Percentiles rank a stretch among this genome's conserved stretches.
These are phyloP conservation scores for Nasturtium officinale DNA, from an alignment of 345 rosid species.

Conservation along the genomic window DNA sequence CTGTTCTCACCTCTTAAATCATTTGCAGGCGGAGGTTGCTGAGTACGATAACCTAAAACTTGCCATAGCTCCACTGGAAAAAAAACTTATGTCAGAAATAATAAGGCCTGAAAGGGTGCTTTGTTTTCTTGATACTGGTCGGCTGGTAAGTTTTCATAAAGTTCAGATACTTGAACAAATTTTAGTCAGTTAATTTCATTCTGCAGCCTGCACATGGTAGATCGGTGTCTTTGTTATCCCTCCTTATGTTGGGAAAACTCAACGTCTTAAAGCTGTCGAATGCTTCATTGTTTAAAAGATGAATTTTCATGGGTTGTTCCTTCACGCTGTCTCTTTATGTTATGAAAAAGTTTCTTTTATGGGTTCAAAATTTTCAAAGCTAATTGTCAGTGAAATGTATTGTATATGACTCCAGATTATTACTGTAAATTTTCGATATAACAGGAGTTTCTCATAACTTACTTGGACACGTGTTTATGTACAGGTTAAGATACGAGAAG, in stretches of 20 bases:
- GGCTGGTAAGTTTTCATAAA: slow-evolving; percentile 67
- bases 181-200: slow-evolving; percentile 3
- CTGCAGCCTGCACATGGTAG: slow-evolving; percentile 5
- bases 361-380: background rate
- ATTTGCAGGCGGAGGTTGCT: slow-evolving; percentile 75
- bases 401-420: slow-evolving; percentile 13
- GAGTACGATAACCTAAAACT: slow-evolving; percentile 90
- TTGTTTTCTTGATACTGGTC: slow-evolving; percentile 85
- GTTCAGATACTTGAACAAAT: slow-evolving; percentile 17
- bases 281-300: slow-evolving; percentile 8
- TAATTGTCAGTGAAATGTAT: slow-evolving; percentile 4
- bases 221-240: background rate
- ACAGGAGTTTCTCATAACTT: slow-evolving; percentile 25
- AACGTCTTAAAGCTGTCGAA: background rate
- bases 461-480: slow-evolving; percentile 35
- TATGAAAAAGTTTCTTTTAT: slow-evolving; percentile 19
- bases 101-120: slow-evolving; percentile 96
- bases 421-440: slow-evolving; percentile 8
- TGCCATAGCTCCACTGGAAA: slow-evolving; percentile 80
- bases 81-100: slow-evolving; percentile 89
- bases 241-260: background rate
- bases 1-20: slow-evolving; percentile 30
- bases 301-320: slow-evolving; percentile 13
- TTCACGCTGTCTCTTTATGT: background rate
- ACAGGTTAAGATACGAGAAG: slow-evolving; percentile 93